Evolutionary conservation across 192 early-diverging fungal species (phyloP).

Genomic region (Linnemannia elongata): DNA sequence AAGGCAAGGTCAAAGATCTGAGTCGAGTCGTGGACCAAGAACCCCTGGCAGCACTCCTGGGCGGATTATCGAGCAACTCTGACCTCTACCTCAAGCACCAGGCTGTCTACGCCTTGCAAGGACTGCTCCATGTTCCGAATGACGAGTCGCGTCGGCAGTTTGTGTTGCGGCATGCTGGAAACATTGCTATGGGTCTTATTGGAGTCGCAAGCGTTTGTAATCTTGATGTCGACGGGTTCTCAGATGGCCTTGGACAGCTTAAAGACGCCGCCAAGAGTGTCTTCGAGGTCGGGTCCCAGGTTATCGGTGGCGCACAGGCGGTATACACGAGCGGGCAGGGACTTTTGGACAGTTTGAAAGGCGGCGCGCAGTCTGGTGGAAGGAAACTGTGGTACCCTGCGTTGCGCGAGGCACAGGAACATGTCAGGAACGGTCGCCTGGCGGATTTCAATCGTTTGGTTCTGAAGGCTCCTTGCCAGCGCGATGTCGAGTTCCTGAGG

Average conservation of each 20-base stretch:
- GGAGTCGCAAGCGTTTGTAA: no score
- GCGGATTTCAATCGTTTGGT: background rate
- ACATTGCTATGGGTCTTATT: no score
- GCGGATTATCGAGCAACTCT: background rate
- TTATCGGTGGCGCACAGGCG: no score
- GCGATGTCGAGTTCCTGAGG: background rate
- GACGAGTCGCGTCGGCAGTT: constrained; percentile 3
- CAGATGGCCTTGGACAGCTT: no score
- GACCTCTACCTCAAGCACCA: constrained; percentile 7
- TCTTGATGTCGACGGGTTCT: no score
- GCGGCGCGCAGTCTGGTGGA: background rate
- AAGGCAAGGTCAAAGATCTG: background rate
- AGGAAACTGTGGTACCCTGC: background rate
- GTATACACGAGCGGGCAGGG: background rate
- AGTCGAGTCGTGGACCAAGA: background rate
- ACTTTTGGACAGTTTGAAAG: background rate
- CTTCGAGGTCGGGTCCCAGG: no score
- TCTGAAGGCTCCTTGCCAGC: background rate
- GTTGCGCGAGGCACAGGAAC: background rate
- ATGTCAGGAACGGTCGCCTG: background rate
- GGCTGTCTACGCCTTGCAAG: background rate
- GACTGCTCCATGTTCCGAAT: background rate
- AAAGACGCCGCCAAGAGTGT: no score
- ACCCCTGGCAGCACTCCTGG: background rate
- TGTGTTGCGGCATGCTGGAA: background rate